Evolutionary conservation across 805 yeast genomes (phyloP).

Genomic region (Ogataea zsoltii): DNA sequence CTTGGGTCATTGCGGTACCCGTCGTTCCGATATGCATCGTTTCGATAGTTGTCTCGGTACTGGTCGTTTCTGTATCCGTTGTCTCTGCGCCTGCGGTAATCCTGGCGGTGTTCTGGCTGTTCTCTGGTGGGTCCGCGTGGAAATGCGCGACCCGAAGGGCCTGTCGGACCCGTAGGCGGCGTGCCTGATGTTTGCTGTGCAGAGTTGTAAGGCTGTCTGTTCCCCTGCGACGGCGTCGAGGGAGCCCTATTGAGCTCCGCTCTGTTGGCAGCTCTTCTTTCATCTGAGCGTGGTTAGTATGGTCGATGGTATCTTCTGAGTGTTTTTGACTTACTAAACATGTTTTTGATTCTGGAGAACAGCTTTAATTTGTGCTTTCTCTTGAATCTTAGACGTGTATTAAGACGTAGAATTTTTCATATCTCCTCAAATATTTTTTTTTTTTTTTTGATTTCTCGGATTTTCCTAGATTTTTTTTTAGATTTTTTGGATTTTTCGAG

Average conservation of each 20-base stretch:
- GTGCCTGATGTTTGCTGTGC: no score
- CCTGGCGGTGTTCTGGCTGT: neutral
- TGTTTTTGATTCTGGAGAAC: neutral
- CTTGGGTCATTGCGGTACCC: no score
- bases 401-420: slow-evolving; percentile 1
- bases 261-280: slow-evolving; percentile 28
- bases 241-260: slow-evolving; percentile 10
- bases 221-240: neutral
- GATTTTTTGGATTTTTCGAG: neutral
- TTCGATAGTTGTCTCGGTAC: slow-evolving; percentile 1
- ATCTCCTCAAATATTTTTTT: neutral
- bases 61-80: slow-evolving; percentile 1
- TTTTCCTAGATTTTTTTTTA: neutral
- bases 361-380: no score
- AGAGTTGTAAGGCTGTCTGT: neutral
- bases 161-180: neutral
- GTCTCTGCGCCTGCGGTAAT: slow-evolving; percentile 1
- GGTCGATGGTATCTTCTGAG: neutral
- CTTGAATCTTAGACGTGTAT: no score
- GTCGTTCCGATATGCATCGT: no score
- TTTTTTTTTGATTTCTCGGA: neutral
- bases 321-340: slow-evolving; percentile 6
- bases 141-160: neutral
- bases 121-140: slow-evolving; percentile 10
- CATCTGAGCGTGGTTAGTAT: slow-evolving; percentile 14